Conservation (phyloP, 2,329 filamentous ascomycete species). For the Grosmannia clavigera region DNA sequence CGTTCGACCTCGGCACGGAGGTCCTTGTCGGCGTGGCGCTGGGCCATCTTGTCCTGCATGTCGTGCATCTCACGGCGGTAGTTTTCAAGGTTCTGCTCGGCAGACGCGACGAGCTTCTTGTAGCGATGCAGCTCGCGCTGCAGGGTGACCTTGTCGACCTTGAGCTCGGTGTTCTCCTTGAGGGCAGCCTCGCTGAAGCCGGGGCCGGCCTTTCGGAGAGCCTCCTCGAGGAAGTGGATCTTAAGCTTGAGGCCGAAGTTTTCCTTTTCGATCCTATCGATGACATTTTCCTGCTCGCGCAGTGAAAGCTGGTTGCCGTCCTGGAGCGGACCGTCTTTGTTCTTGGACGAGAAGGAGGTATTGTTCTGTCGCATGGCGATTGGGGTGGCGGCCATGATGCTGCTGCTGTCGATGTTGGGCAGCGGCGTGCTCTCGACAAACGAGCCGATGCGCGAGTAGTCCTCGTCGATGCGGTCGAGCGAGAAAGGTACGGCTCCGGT, state of each 20-base stretch:
- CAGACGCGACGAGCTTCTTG: conserved; percentile 69
- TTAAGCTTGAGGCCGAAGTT: conserved; percentile 96
- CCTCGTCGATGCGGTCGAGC: conserved; percentile 52
- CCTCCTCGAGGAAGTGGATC: conserved; percentile 92
- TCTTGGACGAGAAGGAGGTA: conserved; percentile 25
- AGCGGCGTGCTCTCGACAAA: conserved; percentile 60
- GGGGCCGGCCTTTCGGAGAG: conserved; percentile 72
- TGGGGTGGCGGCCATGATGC: conserved; percentile 70
- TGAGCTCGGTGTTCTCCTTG: conserved; percentile 91
- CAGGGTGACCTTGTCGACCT: conserved; percentile 84
- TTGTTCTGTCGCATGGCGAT: conserved; percentile 39
- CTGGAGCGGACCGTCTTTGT: conserved; percentile 56
- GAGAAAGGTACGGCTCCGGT: conserved; percentile 54
- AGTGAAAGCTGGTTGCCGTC: conserved; percentile 85
- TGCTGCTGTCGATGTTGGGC: conserved; percentile 66
- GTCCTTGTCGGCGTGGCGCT: conserved; percentile 59
- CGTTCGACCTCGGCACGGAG: conserved; percentile 49
- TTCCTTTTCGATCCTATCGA: conserved; percentile 94
- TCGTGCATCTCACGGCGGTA: conserved; percentile 74
- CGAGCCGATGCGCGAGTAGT: conserved; percentile 55
- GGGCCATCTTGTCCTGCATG: conserved; percentile 69
- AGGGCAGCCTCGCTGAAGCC: conserved; percentile 82
- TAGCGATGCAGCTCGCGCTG: conserved; percentile 76
- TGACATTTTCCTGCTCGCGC: conserved; percentile 87
- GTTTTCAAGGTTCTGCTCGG: conserved; percentile 75